A percentile compares a stretch with the other conserved stretches of the same genome.
phyloP scores from a whole-genome alignment of 73 alveolate genomes.

The Paramecium octaurelia region DNA sequence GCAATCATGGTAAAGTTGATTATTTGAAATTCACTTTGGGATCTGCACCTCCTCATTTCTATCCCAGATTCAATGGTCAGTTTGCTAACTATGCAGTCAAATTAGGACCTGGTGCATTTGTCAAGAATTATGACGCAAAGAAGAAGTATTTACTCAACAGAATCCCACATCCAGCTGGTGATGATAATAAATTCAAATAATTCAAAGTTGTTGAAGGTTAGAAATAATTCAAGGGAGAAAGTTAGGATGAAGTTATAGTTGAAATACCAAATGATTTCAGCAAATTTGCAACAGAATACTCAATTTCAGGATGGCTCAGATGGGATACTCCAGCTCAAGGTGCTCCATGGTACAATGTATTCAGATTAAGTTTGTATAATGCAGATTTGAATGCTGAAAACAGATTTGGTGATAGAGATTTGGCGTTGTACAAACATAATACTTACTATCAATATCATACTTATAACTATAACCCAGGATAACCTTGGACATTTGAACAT shows the following conservation, averaged over 20 bases:
- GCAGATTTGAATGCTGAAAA: background rate
- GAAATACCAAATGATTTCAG: background rate
- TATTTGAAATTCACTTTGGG: slow-evolving; percentile 40
- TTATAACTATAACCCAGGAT: slow-evolving; percentile 13
- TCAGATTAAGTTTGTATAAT: background rate
- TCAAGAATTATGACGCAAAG: background rate
- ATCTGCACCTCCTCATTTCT: background rate
- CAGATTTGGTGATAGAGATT: background rate
- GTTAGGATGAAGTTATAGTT: background rate
- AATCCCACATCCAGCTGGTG: slow-evolving; percentile 16
- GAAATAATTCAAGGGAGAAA: background rate
- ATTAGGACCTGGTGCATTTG: slow-evolving; percentile 33
- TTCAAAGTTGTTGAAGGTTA: background rate
- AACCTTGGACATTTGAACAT: slow-evolving; percentile 27
- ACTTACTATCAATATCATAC: background rate
- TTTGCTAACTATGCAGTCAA: slow-evolving; percentile 36
- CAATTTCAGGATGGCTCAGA: slow-evolving; percentile 33
- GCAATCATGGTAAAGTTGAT: background rate
- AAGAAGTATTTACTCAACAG: background rate
- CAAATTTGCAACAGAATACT: background rate
- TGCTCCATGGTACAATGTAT: slow-evolving; percentile 23
- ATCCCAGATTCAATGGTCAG: slow-evolving; percentile 30
- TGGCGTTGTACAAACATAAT: background rate
- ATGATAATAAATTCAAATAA: background rate
- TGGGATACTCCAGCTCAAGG: slow-evolving; percentile 12